Base-by-base conservation (phyloP, 2,329 filamentous ascomycete species). In the Pyrenochaeta sp. region DNA sequence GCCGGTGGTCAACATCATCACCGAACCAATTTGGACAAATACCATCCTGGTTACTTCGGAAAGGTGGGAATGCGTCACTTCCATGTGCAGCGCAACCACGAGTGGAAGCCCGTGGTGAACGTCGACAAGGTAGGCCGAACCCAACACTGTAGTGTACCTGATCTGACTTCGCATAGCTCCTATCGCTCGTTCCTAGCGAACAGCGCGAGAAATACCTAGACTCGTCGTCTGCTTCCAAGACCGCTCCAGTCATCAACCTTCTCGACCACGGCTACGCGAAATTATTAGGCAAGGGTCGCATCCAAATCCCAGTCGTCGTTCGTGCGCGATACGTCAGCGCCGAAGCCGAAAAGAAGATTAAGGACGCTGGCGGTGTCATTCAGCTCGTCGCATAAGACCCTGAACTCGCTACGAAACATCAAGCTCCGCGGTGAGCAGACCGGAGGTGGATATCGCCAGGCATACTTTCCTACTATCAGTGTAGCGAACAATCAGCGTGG, bases 1-100 rank as follows among this genome's bases (percentile, higher is more conserved):
- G 95, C 95, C 80, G 94, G 95, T 96, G 94, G 93, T 56, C 92
- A 97, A 85, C 95, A 99, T 86, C 95, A 99, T 85, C 92, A 96
- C 88, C 83, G 91, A 71, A 96, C 91, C 77, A 96, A 96, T 85
- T 84, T 92, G 75, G 89, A 91, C 81, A 93, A 94, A 83, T 92
- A 94, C 89, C 91, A 96, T 79, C 92, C 94, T 63, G 95, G 95
- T 92, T 98, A 98, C 91, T 98, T 97, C 83, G 92, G 92, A 83
- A 97, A 97, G 90, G 97, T 97, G 82, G 92, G 92, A 54, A 69
- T 67, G 64, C 45, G 64, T 15, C 59, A 64, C 54, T 67, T 97
- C 91, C 94, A 98, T 87, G 93, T 95, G 83, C 89, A 91, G 78
- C 86, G 88, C 77, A 94, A 94, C 86, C 90, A 96, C 79, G 92